Evolutionary conservation across 1,284 basidiomycete genomes (phyloP), one percentile per base, ranked within the genome.

Genomic region (Amylostereum chailletii): DNA sequence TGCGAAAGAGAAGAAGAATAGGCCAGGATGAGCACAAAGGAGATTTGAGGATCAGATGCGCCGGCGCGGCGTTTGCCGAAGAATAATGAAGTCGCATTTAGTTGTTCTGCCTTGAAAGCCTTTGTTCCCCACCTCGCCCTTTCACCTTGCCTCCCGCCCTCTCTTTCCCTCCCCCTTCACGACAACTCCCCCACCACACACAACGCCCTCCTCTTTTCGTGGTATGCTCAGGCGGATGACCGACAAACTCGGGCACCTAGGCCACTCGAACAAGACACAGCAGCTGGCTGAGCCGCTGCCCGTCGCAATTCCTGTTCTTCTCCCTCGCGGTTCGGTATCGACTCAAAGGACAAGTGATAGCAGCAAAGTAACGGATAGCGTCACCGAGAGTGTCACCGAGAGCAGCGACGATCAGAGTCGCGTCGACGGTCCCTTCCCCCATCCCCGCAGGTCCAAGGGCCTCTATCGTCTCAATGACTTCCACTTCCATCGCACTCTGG

Each of bases 401-500:
- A 64, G 64, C 55, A 60, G 68, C 54, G 67, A 69, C 40, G 62
- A 62, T 8, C 58, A 60, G 4, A 67, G 50, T 30, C 48, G 32
- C 38, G 19, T 48, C 29, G 50, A 46, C 42, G 51, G 53, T 11
- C 47, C 44, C 38, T 48, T 46, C 49, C 57, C 45, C 42, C 59
- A 46, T 55, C 59, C 46, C 46, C 53, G 43, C 61, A 60, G 81
- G 49, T 72, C 76, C n/a, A 81, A 77, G 55, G 86, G 82, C 33
- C 72, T 71, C 19, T 89, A 89, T 62, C 75, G 77, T 32, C 74
- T 90, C 19, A 58, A 71, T 39, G 87, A 90, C 62, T 90, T 90
- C 56, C 75, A 79, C 55, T 82, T 90, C 51, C 78, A 86, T 57
- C 74, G 87, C 29, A 90, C 88, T 9, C 72, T 97, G 43, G 94